Percentiles rank a stretch among this genome's conserved stretches.
Conservation (phyloP, 306 rosid genomes). For the Prunus armeniaca region DNA sequence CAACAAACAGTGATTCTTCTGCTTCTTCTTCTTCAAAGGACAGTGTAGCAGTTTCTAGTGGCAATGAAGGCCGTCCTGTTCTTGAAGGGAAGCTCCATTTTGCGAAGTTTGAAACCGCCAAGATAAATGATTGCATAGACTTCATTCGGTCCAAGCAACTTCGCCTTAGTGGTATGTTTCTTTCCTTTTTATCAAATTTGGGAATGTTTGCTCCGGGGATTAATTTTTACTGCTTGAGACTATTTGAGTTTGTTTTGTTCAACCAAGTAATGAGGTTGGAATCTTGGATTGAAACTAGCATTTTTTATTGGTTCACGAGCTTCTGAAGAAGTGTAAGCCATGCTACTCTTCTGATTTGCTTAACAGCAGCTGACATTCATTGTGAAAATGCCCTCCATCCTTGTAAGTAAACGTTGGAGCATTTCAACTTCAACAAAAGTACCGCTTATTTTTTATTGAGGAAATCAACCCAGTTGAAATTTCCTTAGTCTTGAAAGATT, state of each 20-base stretch:
- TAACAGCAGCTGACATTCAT: not conserved
- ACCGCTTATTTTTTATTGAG: not conserved
- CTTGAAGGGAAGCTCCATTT: conserved; percentile 80
- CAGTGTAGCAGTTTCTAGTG: conserved; percentile 34
- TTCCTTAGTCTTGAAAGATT: not conserved
- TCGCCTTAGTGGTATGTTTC: conserved; percentile 51
- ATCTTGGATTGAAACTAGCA: conserved; percentile 1
- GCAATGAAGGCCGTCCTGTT: conserved; percentile 28
- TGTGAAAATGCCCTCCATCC: not conserved
- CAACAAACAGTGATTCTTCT: conserved; percentile 39
- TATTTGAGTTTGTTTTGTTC: not conserved
- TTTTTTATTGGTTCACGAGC: not conserved
- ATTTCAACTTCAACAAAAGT: not conserved
- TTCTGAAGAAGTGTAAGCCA: not conserved
- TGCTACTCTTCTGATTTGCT: not conserved
- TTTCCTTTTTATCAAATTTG: not conserved
- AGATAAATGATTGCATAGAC: conserved; percentile 72
- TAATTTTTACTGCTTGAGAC: not conserved
- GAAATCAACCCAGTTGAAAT: not conserved
- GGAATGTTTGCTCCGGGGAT: not conserved
- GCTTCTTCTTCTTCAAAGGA: conserved; percentile 37
- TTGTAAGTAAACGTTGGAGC: not conserved
- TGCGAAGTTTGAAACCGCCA: conserved; percentile 78
- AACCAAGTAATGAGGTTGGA: not conserved
- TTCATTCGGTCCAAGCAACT: conserved; percentile 69